Evolutionary conservation across 345 rosid species (phyloP), one percentile per base, ranked within the genome.

Genomic region (Sisymbrium altissimum): DNA sequence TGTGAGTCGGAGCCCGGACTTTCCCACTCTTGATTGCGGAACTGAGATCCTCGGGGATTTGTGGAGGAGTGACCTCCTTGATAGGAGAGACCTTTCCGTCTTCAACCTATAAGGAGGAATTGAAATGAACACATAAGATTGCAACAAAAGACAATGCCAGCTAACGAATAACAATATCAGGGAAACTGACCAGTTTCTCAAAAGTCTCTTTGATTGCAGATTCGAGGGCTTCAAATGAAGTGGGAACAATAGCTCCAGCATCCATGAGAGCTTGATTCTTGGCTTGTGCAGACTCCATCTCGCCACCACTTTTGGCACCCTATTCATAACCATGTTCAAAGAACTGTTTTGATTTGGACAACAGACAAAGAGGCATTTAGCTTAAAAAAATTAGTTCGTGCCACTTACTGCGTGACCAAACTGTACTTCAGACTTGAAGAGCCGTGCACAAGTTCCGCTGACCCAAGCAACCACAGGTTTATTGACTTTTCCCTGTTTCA

Each of bases 401-500:
- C 75, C 57, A 84, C 99, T 89, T 85, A 95, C 99, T 46, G 99
- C 99, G 25, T 92, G 99, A 81, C 99, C 99, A 80, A 95, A 92
- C 72, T 95, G 98, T 40, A 95, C 98, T 92, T 92, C 96, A 52
- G 97, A 95, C 79, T 95, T 95, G 83, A 95, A 95, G 81, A 95
- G 98, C 4, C 83, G 81, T 62, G 99, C 99, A 80, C 99, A 95
- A 57, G 99, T 95, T 73, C 98, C 96, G 55, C 99, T 95, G 84
- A 92, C 99, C 99, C 98, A 95, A 73, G 98, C 97, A 84, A 95
- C 98, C 60, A 95, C 96, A 2, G 98, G 99, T 80, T 95, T 95
- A 56, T 65, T 92, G 70, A 92, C 89, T 77, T 92, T 95, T 50
- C 98, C 98, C 72, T 92, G 88, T 80, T 90, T 92, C 74, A 95